A percentile compares a stretch with the other conserved stretches of the same genome.
These are phyloP conservation scores for Fraxinus americana DNA, from an alignment of 257 asterid species.

Conservation along the genomic window DNA sequence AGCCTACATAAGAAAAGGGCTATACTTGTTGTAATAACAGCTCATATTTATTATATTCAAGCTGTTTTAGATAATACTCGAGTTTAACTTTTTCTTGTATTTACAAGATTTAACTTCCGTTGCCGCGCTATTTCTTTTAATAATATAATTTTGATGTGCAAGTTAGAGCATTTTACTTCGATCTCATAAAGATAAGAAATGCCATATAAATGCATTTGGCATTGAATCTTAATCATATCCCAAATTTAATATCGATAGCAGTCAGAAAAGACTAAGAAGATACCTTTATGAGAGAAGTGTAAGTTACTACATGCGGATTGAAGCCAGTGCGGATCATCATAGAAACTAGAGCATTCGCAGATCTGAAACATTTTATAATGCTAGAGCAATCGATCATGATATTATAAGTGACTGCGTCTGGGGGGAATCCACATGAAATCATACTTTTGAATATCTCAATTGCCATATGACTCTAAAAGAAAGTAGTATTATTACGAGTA, in stretches of 20 bases:
- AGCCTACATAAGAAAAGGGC: too few relatives aligned
- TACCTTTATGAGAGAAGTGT: constrained; percentile 76
- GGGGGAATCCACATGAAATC: constrained; percentile 57
- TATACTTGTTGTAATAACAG: too few relatives aligned
- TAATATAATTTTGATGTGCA: background rate
- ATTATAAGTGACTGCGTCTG: constrained; percentile 54
- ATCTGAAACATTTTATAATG: constrained; percentile 52
- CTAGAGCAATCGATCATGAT: constrained; percentile 78
- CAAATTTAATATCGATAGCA: background rate
- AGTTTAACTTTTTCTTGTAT: too few relatives aligned
- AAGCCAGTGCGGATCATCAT: constrained; percentile 78
- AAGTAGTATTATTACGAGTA: constrained; percentile 17
- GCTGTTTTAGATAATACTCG: too few relatives aligned
- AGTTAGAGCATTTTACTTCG: background rate
- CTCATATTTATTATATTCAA: too few relatives aligned
- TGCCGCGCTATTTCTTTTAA: background rate
- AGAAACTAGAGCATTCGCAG: constrained; percentile 69
- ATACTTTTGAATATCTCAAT: constrained; percentile 64
- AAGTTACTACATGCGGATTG: constrained; percentile 43
- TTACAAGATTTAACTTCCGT: too few relatives aligned
- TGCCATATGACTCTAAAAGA: constrained; percentile 56
- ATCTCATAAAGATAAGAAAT: background rate
- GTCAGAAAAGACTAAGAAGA: constrained; percentile 7
- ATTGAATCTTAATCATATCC: background rate
- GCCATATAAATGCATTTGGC: constrained; percentile 19